These are phyloP conservation scores for Auxenochlorella protothecoides DNA, from an alignment of 139 green algal species.

Conservation along the genomic window DNA sequence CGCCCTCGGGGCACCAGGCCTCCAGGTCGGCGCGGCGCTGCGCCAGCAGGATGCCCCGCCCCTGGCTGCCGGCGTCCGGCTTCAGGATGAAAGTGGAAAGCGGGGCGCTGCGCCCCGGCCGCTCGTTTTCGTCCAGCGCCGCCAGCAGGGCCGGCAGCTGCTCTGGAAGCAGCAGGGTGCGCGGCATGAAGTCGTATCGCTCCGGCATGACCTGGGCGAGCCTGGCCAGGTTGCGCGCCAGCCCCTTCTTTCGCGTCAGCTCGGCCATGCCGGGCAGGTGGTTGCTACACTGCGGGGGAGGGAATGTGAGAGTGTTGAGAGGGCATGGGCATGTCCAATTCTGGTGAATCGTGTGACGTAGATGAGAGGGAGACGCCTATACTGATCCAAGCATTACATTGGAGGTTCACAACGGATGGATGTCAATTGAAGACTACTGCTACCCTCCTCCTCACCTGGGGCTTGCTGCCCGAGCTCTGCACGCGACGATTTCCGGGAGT, in stretches of 20 bases:
- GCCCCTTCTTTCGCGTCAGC: slow-evolving; percentile 68
- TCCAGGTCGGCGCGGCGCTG: slow-evolving; percentile 25
- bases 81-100: slow-evolving; percentile 72
- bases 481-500: not conserved
- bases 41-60: slow-evolving; percentile 58
- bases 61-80: slow-evolving; percentile 70
- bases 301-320: slow-evolving; percentile 6
- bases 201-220: slow-evolving; percentile 39
- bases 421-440: not conserved
- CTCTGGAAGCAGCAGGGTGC: slow-evolving; percentile 56
- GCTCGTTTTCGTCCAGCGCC: slow-evolving; percentile 25
- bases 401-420: not conserved
- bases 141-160: slow-evolving; percentile 35
- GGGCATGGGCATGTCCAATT: not conserved
- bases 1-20: slow-evolving; percentile 3
- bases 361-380: not conserved
- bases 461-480: not conserved
- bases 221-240: slow-evolving; percentile 53
- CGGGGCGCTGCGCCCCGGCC: slow-evolving; percentile 15
- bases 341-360: not conserved
- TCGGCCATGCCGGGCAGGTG: slow-evolving; percentile 81
- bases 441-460: not conserved
- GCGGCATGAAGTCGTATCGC: slow-evolving; percentile 51
- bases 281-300: slow-evolving; percentile 33
- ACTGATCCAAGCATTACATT: not conserved